Base-by-base conservation (phyloP, 2,329 filamentous ascomycete genomes). In the Fusarium chuoi region DNA sequence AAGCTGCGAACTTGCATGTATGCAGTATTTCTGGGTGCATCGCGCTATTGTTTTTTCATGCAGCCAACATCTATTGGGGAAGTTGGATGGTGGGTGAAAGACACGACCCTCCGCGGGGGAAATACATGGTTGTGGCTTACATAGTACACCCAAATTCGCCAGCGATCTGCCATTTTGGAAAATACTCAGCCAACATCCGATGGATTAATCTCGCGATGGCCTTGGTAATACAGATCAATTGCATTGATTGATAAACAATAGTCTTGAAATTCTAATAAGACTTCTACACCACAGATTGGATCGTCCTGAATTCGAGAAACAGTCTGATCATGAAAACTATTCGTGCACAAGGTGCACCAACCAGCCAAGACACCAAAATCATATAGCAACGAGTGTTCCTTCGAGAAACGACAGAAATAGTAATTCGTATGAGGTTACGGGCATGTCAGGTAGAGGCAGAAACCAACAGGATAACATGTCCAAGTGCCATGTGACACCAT, bases 31-130 rank as follows among this genome's bases (percentile, higher is more conserved):
- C 10, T 18, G 35, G 28, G 57, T 35, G 70, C 36, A 67, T 46
- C 33, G 41, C 66, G 51, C 45, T 63, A 52, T 59, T 60, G 44
- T 28, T 26, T 70, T 45, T 15, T 41, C n/a, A 26, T 63, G 67
- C 62, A 74, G 48, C 66, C 65, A 70, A 62, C 35, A 69, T n/a
- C 20, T 35, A 24, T 36, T 28, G 39, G 44, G 48, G 54, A 45
- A 35, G 20, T 33, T 45, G 33, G 24, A 13, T 68, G 35, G 30
- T 38, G n/a, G 38, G 36, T 22, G 28, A 20, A 22, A 35, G 26
- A 58, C 28, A 10, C 18, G 17, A 35, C 48, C 33, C 48, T 51
- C 30, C 30, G 30, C 12, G 48, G 48, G 48, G 46, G 45, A 3
- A 33, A 33, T 24, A 35, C 48, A 24, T 17, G 48, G 22, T 35